A percentile compares a stretch with the other conserved stretches of the same genome.
These are phyloP conservation scores for Boletus edulis DNA, from an alignment of 768 basidiomycete genomes.

Conservation along the genomic window DNA sequence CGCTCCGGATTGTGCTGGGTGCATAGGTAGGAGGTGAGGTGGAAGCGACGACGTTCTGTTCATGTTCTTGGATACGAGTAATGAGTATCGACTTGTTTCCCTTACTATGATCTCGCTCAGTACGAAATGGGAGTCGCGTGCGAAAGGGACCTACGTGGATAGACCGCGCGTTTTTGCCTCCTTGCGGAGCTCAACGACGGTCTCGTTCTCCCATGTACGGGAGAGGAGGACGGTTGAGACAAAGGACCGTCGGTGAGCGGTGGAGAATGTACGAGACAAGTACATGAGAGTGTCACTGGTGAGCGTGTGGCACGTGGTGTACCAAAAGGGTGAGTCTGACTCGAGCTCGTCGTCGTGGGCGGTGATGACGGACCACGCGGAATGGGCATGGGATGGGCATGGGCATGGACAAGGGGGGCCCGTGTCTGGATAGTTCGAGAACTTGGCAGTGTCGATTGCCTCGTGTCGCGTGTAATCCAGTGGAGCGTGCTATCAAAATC, in stretches of 20 bases:
- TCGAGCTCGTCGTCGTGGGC: slow-evolving; percentile 5
- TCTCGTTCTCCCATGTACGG: slow-evolving; percentile 53
- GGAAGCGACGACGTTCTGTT: slow-evolving; percentile 31
- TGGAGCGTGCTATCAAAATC: slow-evolving; percentile 35
- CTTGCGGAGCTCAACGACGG: slow-evolving; percentile 46
- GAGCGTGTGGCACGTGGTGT: slow-evolving; percentile 1
- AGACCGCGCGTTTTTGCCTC: slow-evolving; percentile 58
- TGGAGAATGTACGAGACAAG: slow-evolving; percentile 12
- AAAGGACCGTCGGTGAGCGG: slow-evolving; percentile 31
- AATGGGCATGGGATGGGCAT: background rate
- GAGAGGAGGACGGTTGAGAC: slow-evolving; percentile 58
- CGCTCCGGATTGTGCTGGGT: slow-evolving; percentile 24
- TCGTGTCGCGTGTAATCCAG: slow-evolving; percentile 42
- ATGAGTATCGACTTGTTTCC: slow-evolving; percentile 60
- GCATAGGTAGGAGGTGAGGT: background rate
- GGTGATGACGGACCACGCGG: background rate
- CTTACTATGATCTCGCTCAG: slow-evolving; percentile 36
- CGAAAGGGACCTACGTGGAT: slow-evolving; percentile 41
- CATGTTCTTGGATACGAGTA: slow-evolving; percentile 51
- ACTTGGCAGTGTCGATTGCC: slow-evolving; percentile 36
- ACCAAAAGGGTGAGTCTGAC: background rate
- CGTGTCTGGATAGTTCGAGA: slow-evolving; percentile 5
- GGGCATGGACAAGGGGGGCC: background rate
- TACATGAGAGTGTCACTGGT: background rate
- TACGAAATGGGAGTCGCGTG: background rate